These are phyloP conservation scores for Ophiorrhiza pumila DNA, from an alignment of 257 asterid species.

Conservation along the genomic window DNA sequence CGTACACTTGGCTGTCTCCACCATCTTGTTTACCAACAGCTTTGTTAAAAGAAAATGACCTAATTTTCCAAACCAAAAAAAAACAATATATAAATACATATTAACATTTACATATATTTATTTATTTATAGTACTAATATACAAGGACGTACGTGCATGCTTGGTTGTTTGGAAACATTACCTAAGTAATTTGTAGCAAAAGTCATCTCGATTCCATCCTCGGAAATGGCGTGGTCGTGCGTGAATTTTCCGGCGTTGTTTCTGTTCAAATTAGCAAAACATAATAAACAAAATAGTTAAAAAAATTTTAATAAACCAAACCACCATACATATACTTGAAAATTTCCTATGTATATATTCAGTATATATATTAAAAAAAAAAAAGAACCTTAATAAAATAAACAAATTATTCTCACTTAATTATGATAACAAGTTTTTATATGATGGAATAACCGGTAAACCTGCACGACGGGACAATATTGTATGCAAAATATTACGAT, in stretches of 20 bases:
- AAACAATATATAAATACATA: neutral
- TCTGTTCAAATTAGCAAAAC: conserved; percentile 32
- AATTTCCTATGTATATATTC: neutral
- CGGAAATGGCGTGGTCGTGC: conserved; percentile 67
- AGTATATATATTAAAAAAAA: no score
- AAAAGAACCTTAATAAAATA: neutral
- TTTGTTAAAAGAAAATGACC: conserved; percentile 89
- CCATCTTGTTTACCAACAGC: conserved; percentile 68
- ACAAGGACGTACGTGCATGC: neutral
- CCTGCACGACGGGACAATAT: neutral
- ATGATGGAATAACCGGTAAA: neutral
- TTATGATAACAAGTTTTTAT: neutral
- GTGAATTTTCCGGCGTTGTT: conserved; percentile 96
- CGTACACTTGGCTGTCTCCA: conserved; percentile 46
- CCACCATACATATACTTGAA: conserved; percentile 2
- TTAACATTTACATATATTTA: no score
- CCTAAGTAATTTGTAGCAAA: conserved; percentile 93
- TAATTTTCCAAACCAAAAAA: conserved; percentile 13
- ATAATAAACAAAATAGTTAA: no score
- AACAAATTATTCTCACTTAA: neutral
- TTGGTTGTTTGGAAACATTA: conserved; percentile 7
- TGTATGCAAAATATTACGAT: neutral
- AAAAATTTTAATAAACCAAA: neutral
- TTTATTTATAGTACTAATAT: neutral
- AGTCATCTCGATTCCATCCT: conserved; percentile 95